Conservation (phyloP, 1,139 yeast species). For the Pichia sp. region DNA sequence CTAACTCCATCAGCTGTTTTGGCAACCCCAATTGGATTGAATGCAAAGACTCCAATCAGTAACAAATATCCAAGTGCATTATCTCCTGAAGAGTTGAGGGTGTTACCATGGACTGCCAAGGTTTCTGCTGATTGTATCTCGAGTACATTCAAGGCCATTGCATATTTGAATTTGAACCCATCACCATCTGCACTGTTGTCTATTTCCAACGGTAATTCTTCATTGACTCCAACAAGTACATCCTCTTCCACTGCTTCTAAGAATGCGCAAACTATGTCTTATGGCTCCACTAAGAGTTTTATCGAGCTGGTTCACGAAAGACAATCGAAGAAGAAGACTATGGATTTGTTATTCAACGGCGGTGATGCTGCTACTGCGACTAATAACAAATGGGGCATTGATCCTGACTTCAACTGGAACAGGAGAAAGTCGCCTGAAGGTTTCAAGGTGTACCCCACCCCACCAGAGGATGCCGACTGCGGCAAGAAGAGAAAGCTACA, state of each 20-base stretch:
- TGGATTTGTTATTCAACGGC: not conserved
- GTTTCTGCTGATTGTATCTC: conserved; percentile 45
- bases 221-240: not conserved
- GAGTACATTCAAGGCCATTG: conserved; percentile 39
- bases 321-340: conserved; percentile 5
- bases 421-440: not conserved
- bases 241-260: not conserved
- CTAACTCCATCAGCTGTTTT: conserved; percentile 37
- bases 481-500: conserved; percentile 3
- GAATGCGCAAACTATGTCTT: conserved; percentile 4
- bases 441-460: conserved; percentile 29
- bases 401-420: conserved; percentile 8
- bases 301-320: conserved; percentile 11
- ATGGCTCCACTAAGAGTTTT: conserved; percentile 4
- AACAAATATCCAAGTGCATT: conserved; percentile 18
- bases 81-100: conserved; percentile 21
- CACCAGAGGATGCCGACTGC: conserved; percentile 29
- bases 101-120: conserved; percentile 42
- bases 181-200: conserved; percentile 5
- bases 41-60: conserved; percentile 34
- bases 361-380: not conserved
- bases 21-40: conserved; percentile 40
- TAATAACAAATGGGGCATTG: conserved; percentile 5
- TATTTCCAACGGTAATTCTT: not conserved
- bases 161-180: conserved; percentile 6